Evolutionary conservation across 2,329 filamentous ascomycete genomes (phyloP).

Genomic region (Pleoardoris graminearum): DNA sequence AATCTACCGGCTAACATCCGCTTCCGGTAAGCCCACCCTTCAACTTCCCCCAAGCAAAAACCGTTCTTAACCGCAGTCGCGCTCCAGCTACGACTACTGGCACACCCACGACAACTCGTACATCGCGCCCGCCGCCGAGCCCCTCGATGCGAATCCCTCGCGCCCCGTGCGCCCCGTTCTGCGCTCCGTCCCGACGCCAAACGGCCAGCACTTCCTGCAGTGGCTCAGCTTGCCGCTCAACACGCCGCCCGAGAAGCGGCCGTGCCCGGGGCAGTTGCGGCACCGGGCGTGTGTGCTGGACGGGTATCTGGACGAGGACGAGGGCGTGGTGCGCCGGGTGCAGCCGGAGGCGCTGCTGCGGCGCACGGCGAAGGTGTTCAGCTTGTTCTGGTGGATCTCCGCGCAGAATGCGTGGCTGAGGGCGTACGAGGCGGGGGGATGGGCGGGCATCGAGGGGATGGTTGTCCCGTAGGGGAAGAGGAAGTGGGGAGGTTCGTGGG

Average conservation of each 20-base stretch:
- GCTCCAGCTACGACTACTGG: conserved; percentile 14
- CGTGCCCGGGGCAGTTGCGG: conserved; percentile 3
- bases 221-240: conserved; percentile 10
- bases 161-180: conserved; percentile 14
- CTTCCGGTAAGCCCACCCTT: conserved; percentile 1
- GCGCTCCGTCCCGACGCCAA: conserved; percentile 9
- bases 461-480: background rate
- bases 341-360: conserved; percentile 1
- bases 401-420: conserved; percentile 9
- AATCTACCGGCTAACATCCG: background rate
- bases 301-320: conserved; percentile 10
- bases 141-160: background rate
- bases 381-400: conserved; percentile 15
- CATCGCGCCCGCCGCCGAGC: background rate
- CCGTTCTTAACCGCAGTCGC: too few species aligned
- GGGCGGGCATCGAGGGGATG: conserved; percentile 10
- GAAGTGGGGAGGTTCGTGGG: background rate
- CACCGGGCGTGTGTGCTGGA: conserved; percentile 12
- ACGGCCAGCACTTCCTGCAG: conserved; percentile 10
- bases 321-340: conserved; percentile 7
- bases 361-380: conserved; percentile 9
- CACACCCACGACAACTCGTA: background rate
- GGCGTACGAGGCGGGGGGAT: conserved; percentile 5
- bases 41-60: too few species aligned
- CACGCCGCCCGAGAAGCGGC: background rate